Percentiles rank a stretch among this genome's conserved stretches.
phyloP scores from a whole-genome alignment of 371 early-diverging fungal species.

The Apophysomyces ossiformis region DNA sequence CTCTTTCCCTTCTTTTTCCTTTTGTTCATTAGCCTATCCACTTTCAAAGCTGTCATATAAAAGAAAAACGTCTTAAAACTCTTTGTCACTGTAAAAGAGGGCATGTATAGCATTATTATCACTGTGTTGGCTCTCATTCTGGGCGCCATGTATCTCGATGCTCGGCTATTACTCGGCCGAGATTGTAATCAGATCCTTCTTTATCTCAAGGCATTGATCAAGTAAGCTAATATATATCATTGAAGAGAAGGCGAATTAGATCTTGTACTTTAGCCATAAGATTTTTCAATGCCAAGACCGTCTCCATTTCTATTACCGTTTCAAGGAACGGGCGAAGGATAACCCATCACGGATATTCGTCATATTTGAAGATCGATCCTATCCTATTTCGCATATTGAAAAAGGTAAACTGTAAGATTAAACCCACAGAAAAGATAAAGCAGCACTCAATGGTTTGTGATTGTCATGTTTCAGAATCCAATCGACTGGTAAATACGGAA shows the following conservation, averaged over 20 bases:
- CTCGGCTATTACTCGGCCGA: constrained; percentile 1
- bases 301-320: constrained; percentile 32
- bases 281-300: constrained; percentile 1
- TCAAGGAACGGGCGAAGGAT: constrained; percentile 30
- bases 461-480: constrained; percentile 20
- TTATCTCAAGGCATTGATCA: no score
- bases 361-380: constrained; percentile 35
- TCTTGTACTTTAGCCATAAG: constrained; percentile 5
- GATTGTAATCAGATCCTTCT: background rate
- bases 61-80: no score
- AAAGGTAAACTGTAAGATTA: constrained; percentile 27
- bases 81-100: no score
- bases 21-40: background rate
- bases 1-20: background rate
- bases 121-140: background rate
- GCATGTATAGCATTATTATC: background rate
- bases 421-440: background rate
- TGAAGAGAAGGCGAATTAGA: no score
- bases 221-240: no score
- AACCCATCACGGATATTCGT: constrained; percentile 24
- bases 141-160: constrained; percentile 19
- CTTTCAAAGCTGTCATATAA: no score
- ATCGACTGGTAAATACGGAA: constrained; percentile 18
- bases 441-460: background rate
- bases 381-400: constrained; percentile 31